Base-by-base conservation (phyloP, 2,329 filamentous ascomycete species). In the Diplodia intermedia region DNA sequence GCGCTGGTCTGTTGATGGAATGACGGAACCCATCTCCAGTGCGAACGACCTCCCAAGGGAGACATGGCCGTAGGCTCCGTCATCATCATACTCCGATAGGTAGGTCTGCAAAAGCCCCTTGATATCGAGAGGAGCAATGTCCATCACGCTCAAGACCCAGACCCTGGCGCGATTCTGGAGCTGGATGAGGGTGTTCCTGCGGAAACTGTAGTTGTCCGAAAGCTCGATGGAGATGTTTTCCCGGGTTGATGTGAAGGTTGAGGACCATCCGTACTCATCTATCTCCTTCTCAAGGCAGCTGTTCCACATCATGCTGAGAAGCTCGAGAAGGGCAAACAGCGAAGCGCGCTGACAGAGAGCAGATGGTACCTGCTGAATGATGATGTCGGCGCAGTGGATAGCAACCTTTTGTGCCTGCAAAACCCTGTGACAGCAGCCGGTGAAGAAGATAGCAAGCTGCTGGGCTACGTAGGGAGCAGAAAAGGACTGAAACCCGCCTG, bases 61-160 rank as follows among this genome's bases (percentile, higher is more conserved):
- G 70, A 98, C 89, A 77, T 97, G 93, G 0, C 94, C 95, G 75
- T 97, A 97, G 1, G 90, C 89, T 61, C 91, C 92, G 71, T 97
- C 92, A 72, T 98, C 94, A 70, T 96, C 91, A 73, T 94, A 97
- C 72, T 97, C 94, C 0, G 96, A 97, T 18, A 99, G 85, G 76
- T 99, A 98, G 0, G 95, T 98, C 80, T 86, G 95, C 53, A 99
- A 84, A 23, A 99, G 84, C 0, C 96, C 95, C 80, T 99, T 99
- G 69, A 98, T 89, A 78, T 99, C 94, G 29, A 97, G 84, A 6
- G 95, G 94, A 2, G 96, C 93, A 57, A 97, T 86, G 72, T 91
- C 90, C 73, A 98, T 89, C 8, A 92, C 91, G 38, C 87, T 83
- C 23, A 87, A 88, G 0, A 99, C 90, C 95, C 95, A 99, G 4